Evolutionary conservation across 305 asterid species (phyloP).

Genomic region (Vinca major): DNA sequence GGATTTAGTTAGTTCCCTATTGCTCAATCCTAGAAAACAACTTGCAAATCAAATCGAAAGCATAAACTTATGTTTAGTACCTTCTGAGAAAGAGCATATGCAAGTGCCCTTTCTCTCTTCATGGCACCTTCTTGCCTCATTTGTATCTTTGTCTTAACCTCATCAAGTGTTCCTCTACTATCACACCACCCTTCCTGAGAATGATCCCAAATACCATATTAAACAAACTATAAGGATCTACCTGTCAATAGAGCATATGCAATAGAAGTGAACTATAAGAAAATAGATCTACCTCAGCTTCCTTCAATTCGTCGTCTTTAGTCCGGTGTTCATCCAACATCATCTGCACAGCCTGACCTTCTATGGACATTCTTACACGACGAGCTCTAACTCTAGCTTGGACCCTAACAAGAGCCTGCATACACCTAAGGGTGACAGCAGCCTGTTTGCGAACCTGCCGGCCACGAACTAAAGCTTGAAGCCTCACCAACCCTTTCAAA

Average conservation of each 20-base stretch:
- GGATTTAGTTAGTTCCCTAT: background rate
- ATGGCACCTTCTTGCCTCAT: conserved; percentile 84
- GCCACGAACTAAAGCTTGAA: conserved; percentile 89
- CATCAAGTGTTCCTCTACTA: conserved; percentile 71
- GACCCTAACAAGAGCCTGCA: conserved; percentile 92
- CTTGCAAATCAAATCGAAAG: background rate
- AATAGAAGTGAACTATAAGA: background rate
- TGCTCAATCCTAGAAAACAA: too few relatives aligned
- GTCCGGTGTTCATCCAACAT: conserved; percentile 54
- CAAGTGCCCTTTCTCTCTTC: conserved; percentile 88
- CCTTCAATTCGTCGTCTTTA: conserved; percentile 41
- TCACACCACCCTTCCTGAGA: conserved; percentile 89
- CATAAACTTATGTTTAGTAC: conserved; percentile 16
- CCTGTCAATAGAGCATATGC: conserved; percentile 37
- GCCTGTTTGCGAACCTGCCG: conserved; percentile 89
- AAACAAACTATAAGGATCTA: conserved; percentile 1
- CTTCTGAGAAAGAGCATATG: conserved; percentile 76
- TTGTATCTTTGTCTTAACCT: conserved; percentile 73
- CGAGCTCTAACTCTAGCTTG: conserved; percentile 91
- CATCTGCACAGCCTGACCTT: conserved; percentile 85
- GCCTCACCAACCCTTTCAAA: conserved; percentile 80
- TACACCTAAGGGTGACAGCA: conserved; percentile 85
- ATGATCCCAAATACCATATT: background rate
- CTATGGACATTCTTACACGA: conserved; percentile 72
- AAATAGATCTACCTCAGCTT: conserved; percentile 56